Base-by-base conservation (phyloP, 768 basidiomycete species). In the Kwoniella newhampshirensis region DNA sequence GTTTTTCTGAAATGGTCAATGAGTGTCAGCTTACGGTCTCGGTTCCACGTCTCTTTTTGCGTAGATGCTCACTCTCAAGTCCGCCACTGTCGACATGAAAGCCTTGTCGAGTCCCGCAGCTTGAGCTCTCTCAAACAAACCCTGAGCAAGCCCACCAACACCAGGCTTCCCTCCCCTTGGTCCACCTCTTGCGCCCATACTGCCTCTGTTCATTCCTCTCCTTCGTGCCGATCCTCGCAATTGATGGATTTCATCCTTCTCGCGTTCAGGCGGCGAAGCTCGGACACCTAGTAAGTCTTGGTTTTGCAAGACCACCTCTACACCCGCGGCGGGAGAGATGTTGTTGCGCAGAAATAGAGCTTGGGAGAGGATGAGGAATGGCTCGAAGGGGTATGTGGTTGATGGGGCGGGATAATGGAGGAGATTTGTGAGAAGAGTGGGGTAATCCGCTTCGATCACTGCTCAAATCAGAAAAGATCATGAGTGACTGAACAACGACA, bases 371-470 rank as follows among this genome's bases (percentile, higher is more conserved):
- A 99, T 82, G 32, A 94, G 80, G 42, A 80, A 80, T 11, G 71
- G 60, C 41, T 57, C 57, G 54, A 74, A 51, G 35, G 68, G 58
- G 25, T 74, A 67, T 4, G 68, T 54, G 25, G 68, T 50, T 1
- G 81, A 77, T 12, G 81, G 81, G 3, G 84, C 76, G 13, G 94
- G 91, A 77, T 97, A 98, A 52, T 89, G 89, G 35, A 99, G 79
- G 18, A 98, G 82, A 54, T 81, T 80, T 21, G 90, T 91, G 25
- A 99, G 79, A 66, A 96, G 87, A 1, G 81, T 82, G 53, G 86
- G 89, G 75, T 94, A 94, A 75, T 94, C 92, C 12, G 87, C 83
- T 7, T 87, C 82, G 58, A 93, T 85, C 40, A 97, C 92, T 94
- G 68, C 20, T 13, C 50, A 54, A 51, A 27, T 12, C 8, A 46